Base-by-base conservation (phyloP, 2,329 filamentous ascomycete genomes). In the Penicillium rolfsii region DNA sequence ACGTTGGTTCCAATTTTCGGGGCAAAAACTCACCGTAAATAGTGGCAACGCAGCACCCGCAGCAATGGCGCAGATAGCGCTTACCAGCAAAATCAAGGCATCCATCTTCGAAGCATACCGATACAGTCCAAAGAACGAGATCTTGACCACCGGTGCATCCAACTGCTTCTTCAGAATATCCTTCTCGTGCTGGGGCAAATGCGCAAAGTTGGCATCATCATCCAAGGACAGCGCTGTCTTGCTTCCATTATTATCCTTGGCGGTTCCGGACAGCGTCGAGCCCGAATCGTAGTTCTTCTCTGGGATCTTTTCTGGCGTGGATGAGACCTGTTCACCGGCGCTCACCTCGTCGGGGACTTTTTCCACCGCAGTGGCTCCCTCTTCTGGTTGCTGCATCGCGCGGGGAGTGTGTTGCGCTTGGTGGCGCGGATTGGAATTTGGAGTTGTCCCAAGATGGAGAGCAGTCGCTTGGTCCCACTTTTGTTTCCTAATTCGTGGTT, bases 1-100 rank as follows among this genome's bases (percentile, higher is more conserved):
- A 11, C 22, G 36, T 33, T 30, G 6, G 11, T 35, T 12, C 9
- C 4, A 28, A 6, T 9, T 33, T 19, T 16, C 1, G 14, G 36
- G 28, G 5, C 8, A 19, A 52, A 45, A 54, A 69, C 75, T 52
- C 66, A 92, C 84, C 0, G 91, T 94, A 87, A 95, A 94, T 26
- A 93, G 79, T 5, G 91, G 91, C 62, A 94, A 76, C 7, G 89
- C 88, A 58, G 90, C 90, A 62, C 91, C 91, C 19, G 87, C 89
- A 36, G 83, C 87, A 65, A 93, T 90, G 64, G 90, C 84, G 59
- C 85, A 85, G 57, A 94, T 69, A 30, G 81, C 73, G 54, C 88
- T 85, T 57, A 91, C 75, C 41, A 76, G 69, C 43, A 92, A 83
- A 71, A 93, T 86, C 62, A 87, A 65, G 16, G 88, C 70, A 70